Evolutionary conservation across 495 filamentous ascomycete species (phyloP).

Genomic region (Penicillium argentinense): DNA sequence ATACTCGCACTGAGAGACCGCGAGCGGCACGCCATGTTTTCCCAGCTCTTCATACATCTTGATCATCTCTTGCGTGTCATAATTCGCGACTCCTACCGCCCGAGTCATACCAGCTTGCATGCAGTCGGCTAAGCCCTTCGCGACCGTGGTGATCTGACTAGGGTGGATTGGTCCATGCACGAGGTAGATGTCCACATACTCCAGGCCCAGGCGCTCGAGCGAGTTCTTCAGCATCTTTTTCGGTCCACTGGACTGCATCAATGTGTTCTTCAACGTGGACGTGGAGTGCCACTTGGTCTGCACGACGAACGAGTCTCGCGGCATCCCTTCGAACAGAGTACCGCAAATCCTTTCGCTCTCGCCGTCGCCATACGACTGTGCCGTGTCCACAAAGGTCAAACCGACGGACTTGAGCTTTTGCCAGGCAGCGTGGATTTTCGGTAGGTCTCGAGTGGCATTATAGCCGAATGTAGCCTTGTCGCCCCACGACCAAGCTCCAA

Average conservation of each 20-base stretch:
- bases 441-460: constrained; percentile 25
- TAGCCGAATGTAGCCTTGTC: constrained; percentile 42
- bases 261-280: constrained; percentile 12
- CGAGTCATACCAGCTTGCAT: constrained; percentile 36
- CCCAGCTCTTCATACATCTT: constrained; percentile 30
- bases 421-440: constrained; percentile 36
- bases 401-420: constrained; percentile 23
- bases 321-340: constrained; percentile 31
- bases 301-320: constrained; percentile 29
- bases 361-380: constrained; percentile 40
- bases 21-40: constrained; percentile 15
- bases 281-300: constrained; percentile 27
- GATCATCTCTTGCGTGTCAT: constrained; percentile 39
- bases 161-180: constrained; percentile 60
- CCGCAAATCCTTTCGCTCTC: constrained; percentile 40
- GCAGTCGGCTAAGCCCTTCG: constrained; percentile 35
- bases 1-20: constrained; percentile 28
- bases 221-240: constrained; percentile 18
- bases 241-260: constrained; percentile 20
- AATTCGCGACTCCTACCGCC: constrained; percentile 43
- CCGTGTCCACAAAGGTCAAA: constrained; percentile 42
- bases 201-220: constrained; percentile 65
- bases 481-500: constrained; percentile 45
- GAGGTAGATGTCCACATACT: constrained; percentile 79
- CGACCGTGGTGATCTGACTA: constrained; percentile 21